These are phyloP conservation scores for Podospora anserina DNA, from an alignment of 495 filamentous ascomycete genomes.

Conservation along the genomic window DNA sequence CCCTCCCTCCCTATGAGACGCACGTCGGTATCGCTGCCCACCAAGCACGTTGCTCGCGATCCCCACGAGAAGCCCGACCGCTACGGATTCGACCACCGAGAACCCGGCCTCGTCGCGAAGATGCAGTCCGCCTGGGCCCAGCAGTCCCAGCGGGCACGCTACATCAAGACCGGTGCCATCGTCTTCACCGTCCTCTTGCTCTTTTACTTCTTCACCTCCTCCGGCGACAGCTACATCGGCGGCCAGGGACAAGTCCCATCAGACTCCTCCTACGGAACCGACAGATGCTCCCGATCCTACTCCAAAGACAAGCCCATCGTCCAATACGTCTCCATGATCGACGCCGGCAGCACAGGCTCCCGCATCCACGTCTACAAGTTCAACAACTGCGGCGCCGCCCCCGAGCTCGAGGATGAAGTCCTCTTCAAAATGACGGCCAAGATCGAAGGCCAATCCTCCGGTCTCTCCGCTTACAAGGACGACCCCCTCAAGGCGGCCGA, in stretches of 20 bases:
- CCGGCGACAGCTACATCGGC: slow-evolving; percentile 43
- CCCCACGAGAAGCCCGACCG: slow-evolving; percentile 57
- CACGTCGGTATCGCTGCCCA: slow-evolving; percentile 57
- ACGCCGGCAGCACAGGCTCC: slow-evolving; percentile 95
- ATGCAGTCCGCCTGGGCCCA: slow-evolving; percentile 59
- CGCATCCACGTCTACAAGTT: slow-evolving; percentile 98
- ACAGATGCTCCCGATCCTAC: slow-evolving; percentile 75
- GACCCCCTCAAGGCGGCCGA: slow-evolving; percentile 84
- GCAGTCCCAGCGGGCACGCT: slow-evolving; percentile 71
- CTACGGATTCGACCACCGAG: slow-evolving; percentile 46
- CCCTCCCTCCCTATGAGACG: slow-evolving; percentile 48
- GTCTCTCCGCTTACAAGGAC: slow-evolving; percentile 78
- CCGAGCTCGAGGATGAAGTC: slow-evolving; percentile 88
- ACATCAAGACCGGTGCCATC: slow-evolving; percentile 78
- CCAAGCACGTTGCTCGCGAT: slow-evolving; percentile 54
- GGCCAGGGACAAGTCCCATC: slow-evolving; percentile 50
- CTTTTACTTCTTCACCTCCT: slow-evolving; percentile 70
- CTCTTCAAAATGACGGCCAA: slow-evolving; percentile 82
- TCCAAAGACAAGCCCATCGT: slow-evolving; percentile 86
- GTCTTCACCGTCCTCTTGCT: slow-evolving; percentile 70
- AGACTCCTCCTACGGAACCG: slow-evolving; percentile 59
- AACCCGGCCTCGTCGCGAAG: slow-evolving; percentile 45
- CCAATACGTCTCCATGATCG: slow-evolving; percentile 97
- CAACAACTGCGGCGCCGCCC: slow-evolving; percentile 94
- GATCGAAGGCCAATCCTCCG: slow-evolving; percentile 66